These are phyloP conservation scores for Xylariaceae sp. DNA, from an alignment of 2,329 filamentous ascomycete genomes.

Conservation along the genomic window DNA sequence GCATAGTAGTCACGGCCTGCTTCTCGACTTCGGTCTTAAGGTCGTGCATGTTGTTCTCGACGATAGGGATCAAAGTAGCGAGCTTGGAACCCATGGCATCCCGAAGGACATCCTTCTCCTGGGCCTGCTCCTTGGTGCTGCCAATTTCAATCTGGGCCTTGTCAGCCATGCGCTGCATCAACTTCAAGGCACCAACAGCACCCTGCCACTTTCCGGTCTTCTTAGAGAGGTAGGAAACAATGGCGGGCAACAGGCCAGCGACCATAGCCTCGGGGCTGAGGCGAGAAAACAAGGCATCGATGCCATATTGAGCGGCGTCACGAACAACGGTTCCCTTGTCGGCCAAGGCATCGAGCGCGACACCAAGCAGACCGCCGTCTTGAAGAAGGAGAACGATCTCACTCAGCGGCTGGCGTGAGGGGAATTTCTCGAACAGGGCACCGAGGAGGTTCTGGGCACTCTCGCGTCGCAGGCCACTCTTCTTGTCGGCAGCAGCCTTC, in stretches of 20 bases:
- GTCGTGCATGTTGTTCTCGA: constrained; percentile 93
- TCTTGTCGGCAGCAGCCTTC: constrained; percentile 87
- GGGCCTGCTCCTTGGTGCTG: constrained; percentile 72
- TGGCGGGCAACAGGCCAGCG: constrained; percentile 70
- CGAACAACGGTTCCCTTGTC: constrained; percentile 87
- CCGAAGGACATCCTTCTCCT: constrained; percentile 81
- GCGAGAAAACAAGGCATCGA: constrained; percentile 79
- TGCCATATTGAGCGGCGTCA: constrained; percentile 87
- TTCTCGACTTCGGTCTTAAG: constrained; percentile 85
- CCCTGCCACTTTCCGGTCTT: constrained; percentile 96
- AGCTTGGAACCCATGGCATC: constrained; percentile 86
- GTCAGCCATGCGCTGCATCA: constrained; percentile 90
- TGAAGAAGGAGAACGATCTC: constrained; percentile 80
- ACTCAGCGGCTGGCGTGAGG: constrained; percentile 67
- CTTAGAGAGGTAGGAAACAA: constrained; percentile 72
- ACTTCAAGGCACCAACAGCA: constrained; percentile 75
- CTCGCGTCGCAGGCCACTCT: constrained; percentile 78
- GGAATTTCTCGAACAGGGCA: constrained; percentile 87
- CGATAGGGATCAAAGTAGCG: constrained; percentile 81
- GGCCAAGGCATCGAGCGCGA: constrained; percentile 76
- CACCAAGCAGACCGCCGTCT: constrained; percentile 65
- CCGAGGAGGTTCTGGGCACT: constrained; percentile 93
- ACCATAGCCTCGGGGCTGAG: constrained; percentile 79
- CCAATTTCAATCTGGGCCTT: constrained; percentile 85
- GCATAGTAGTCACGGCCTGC: constrained; percentile 90